Evolutionary conservation across 2,329 filamentous ascomycete species (phyloP).

Genomic region (Microascus cirrosus): DNA sequence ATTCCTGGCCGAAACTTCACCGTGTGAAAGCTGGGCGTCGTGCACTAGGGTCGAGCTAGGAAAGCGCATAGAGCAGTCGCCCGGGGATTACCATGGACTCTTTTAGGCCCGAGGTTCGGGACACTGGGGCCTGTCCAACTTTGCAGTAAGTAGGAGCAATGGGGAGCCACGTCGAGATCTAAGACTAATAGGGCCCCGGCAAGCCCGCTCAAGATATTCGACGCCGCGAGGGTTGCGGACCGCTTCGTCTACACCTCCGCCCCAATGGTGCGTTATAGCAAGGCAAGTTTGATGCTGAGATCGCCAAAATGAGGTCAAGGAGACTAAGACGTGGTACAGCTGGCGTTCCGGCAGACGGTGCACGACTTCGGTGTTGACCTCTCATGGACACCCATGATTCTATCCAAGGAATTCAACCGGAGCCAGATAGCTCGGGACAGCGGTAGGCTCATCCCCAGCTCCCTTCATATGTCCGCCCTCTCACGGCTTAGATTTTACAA

Average conservation of each 20-base stretch:
- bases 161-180: neutral
- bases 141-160: neutral
- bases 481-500: constrained; percentile 40
- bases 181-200: neutral
- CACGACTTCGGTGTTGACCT: constrained; percentile 54
- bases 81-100: neutral
- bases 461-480: constrained; percentile 9
- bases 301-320: neutral
- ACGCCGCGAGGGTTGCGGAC: constrained; percentile 36
- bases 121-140: neutral
- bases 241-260: constrained; percentile 48
- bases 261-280: constrained; percentile 59
- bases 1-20: neutral
- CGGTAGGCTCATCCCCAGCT: constrained; percentile 24
- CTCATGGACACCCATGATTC: constrained; percentile 62
- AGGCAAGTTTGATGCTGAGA: constrained; percentile 21
- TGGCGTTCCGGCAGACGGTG: constrained; percentile 59
- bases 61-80: neutral
- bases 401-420: constrained; percentile 59
- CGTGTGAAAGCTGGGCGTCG: neutral
- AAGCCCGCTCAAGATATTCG: constrained; percentile 50
- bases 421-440: constrained; percentile 48
- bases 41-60: neutral
- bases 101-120: neutral
- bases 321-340: constrained; percentile 21